Percentiles rank a stretch among this genome's conserved stretches.
Conservation (phyloP, 2,329 filamentous ascomycete genomes). For the Diaporthe caulivora region DNA sequence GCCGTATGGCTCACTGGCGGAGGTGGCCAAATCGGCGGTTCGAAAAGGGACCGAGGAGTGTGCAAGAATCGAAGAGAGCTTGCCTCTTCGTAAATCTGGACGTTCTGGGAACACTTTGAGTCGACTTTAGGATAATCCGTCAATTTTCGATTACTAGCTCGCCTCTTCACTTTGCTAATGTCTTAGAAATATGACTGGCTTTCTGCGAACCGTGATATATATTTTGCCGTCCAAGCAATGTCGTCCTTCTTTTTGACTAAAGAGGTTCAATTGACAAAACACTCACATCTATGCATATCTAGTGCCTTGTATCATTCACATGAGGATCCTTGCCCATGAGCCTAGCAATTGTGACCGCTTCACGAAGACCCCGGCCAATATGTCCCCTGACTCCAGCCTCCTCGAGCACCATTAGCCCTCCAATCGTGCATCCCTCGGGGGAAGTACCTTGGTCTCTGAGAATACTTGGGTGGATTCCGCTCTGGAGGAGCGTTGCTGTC, state of each 20-base stretch:
- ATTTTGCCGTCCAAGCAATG: not conserved
- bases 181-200: too few species aligned
- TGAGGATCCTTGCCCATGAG: conserved; percentile 54
- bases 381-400: conserved; percentile 64
- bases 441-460: conserved; percentile 70
- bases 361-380: conserved; percentile 57
- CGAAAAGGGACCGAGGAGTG: conserved; percentile 1
- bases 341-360: conserved; percentile 60
- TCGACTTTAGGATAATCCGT: not conserved
- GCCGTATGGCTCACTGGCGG: not conserved
- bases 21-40: not conserved
- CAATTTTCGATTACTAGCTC: not conserved
- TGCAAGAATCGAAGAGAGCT: conserved; percentile 7
- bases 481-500: conserved; percentile 64
- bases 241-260: not conserved
- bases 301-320: conserved; percentile 54
- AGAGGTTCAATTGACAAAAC: not conserved
- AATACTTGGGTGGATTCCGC: conserved; percentile 68
- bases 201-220: too few species aligned
- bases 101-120: not conserved
- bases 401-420: conserved; percentile 70
- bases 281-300: not conserved
- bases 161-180: too few species aligned
- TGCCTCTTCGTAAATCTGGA: conserved; percentile 7
- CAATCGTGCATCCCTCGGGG: conserved; percentile 72